Percentiles rank a stretch among this genome's conserved stretches.
phyloP scores from a whole-genome alignment of 345 rosid species.

The Mallotus nudiflorus region DNA sequence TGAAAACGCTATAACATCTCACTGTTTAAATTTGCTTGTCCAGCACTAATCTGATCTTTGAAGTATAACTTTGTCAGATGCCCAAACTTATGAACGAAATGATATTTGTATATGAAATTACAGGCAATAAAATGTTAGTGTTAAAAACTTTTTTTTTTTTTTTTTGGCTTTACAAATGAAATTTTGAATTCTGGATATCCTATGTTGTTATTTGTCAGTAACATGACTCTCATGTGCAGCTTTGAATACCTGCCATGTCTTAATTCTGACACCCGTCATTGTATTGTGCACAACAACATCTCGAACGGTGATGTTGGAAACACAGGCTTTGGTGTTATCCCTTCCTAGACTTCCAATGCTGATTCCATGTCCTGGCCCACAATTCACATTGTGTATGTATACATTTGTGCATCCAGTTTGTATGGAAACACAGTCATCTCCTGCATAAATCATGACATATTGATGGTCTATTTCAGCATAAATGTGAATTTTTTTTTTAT shows the following conservation, averaged over 20 bases:
- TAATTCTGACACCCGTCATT: conserved; percentile 88
- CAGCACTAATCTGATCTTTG: conserved; percentile 1
- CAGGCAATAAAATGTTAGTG: too few relatives aligned
- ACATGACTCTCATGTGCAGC: background rate
- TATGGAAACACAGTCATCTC: conserved; percentile 91
- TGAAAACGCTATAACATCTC: too few relatives aligned
- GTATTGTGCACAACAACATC: conserved; percentile 79
- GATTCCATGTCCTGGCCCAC: conserved; percentile 98
- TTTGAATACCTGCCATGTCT: conserved; percentile 92
- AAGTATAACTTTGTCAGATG: background rate
- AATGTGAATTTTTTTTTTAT: conserved; percentile 10
- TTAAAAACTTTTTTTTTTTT: background rate
- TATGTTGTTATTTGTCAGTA: background rate
- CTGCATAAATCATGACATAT: conserved; percentile 46
- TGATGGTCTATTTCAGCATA: conserved; percentile 18
- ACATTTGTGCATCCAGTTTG: conserved; percentile 93
- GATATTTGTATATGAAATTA: background rate
- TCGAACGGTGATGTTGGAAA: conserved; percentile 82
- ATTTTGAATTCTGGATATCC: background rate
- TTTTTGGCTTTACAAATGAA: background rate
- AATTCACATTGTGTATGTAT: conserved; percentile 73
- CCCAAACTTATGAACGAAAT: background rate
- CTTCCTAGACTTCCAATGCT: conserved; percentile 93
- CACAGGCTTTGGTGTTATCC: conserved; percentile 84
- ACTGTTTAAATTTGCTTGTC: background rate